A percentile compares a stretch with the other conserved stretches of the same genome.
phyloP scores from a whole-genome alignment of 2,329 filamentous ascomycete genomes.

The Hypoxylon sp. region DNA sequence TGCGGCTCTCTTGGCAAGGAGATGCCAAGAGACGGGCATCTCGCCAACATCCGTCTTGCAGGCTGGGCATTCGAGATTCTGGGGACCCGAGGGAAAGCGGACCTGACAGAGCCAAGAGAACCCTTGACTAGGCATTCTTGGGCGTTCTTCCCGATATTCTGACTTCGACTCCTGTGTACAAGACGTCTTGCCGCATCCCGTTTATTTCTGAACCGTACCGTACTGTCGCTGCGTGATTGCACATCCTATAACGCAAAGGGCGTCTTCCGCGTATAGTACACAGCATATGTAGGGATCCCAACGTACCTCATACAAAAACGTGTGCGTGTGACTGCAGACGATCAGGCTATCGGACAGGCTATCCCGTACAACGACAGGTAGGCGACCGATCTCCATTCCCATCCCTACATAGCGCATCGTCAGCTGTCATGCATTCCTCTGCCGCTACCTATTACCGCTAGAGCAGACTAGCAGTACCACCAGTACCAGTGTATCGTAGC shows the following conservation, averaged over 20 bases:
- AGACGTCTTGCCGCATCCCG: slow-evolving; percentile 4
- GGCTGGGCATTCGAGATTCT: slow-evolving; percentile 44
- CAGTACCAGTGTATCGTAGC: slow-evolving; percentile 13
- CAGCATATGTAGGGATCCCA: slow-evolving; percentile 30
- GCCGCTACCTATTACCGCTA: slow-evolving; percentile 5
- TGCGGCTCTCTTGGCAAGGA: slow-evolving; percentile 39
- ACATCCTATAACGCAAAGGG: slow-evolving; percentile 12
- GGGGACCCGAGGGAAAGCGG: slow-evolving; percentile 22
- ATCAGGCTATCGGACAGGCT: slow-evolving; percentile 14
- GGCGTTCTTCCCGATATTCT: slow-evolving; percentile 25
- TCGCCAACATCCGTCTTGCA: slow-evolving; percentile 40
- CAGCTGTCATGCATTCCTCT: slow-evolving; percentile 22
- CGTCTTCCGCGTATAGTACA: slow-evolving; percentile 21
- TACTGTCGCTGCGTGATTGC: slow-evolving; percentile 22
- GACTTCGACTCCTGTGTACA: slow-evolving; percentile 18
- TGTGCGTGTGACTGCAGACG: slow-evolving; percentile 36
- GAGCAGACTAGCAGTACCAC: slow-evolving; percentile 15
- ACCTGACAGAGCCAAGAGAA: slow-evolving; percentile 35
- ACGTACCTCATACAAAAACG: slow-evolving; percentile 24
- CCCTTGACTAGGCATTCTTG: slow-evolving; percentile 19
- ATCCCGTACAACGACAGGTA: slow-evolving; percentile 22
- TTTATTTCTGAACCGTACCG: slow-evolving; percentile 16
- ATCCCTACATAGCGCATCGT: slow-evolving; percentile 27
- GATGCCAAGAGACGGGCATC: slow-evolving; percentile 43
- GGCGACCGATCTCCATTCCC: slow-evolving; percentile 20